Base-by-base conservation (phyloP, 176 grass and related monocot species). In the Cymbopogon citratus region DNA sequence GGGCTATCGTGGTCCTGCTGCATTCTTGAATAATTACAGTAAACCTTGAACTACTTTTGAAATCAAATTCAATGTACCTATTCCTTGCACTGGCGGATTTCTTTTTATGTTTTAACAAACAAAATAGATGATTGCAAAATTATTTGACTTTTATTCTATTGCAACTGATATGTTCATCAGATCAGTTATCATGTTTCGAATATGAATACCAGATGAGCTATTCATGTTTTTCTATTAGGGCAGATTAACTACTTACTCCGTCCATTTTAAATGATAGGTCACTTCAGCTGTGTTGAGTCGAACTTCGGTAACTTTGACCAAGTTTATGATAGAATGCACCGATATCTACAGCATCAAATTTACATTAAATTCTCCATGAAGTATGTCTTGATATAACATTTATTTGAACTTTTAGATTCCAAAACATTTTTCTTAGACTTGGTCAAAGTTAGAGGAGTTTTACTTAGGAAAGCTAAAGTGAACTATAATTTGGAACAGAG, bases 1-100 rank as follows among this genome's bases (percentile, higher is more conserved):
- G 11, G 52, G 12, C n/a, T 13, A 66, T 66, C n/a, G n/a, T n/a
- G n/a, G n/a, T n/a, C 59, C 13, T 90, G 29, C 56, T 86, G 28
- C 46, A 60, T 90, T 86, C 27, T 73, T 86, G 65, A 83, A 29
- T 68, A 62, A 66, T 34, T 63, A 66, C n/a, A 65, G 9, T 51
- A 12, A 21, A 79, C 8, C 62, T 78, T n/a, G 44, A 36, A 73
- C 25, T 73, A 54, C 43, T 76, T 64, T 77, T 39, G 13, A 66
- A 70, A 82, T 81, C 28, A 82, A 48, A 67, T 57, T 72, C 57
- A 60, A 67, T 62, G 4, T 26, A 79, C 41, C 12, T 65, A 59
- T 82, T 79, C 36, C 74, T 79, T 62, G 36, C 33, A 34, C 70
- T 73, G 66, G 14, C 67, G 59, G 6, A 18, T 71, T 34, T 11